Conservation (phyloP, 257 asterid species). For the Schizonepeta tenuifolia region DNA sequence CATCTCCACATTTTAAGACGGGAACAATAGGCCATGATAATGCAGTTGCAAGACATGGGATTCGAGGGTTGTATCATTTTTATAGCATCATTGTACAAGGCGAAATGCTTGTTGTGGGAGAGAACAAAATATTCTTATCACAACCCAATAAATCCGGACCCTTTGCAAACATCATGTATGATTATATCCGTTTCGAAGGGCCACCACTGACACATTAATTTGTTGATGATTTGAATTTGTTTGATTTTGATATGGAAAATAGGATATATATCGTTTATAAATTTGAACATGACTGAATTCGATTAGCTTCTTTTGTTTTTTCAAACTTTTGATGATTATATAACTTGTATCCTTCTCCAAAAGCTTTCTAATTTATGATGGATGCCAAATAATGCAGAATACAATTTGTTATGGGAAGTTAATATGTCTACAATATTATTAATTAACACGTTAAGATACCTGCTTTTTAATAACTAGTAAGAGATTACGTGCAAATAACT, state of each 20-base stretch:
- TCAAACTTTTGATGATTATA: no score
- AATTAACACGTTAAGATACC: no score
- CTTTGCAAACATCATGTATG: slow-evolving; percentile 57
- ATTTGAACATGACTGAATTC: background rate
- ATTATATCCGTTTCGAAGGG: slow-evolving; percentile 38
- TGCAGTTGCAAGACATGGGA: slow-evolving; percentile 66
- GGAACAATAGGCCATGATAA: slow-evolving; percentile 58
- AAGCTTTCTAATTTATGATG: no score
- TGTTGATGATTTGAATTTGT: background rate
- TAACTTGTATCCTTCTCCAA: no score
- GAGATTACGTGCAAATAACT: no score
- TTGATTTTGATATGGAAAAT: background rate
- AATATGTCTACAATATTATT: no score
- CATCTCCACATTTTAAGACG: slow-evolving; percentile 44
- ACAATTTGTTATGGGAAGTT: no score
- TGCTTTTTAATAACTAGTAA: no score
- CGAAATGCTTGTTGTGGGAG: slow-evolving; percentile 38
- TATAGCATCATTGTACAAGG: slow-evolving; percentile 40
- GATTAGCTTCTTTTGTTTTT: no score
- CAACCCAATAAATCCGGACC: slow-evolving; percentile 36
- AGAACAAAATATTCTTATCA: slow-evolving; percentile 47
- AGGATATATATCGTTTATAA: background rate
- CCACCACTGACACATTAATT: background rate
- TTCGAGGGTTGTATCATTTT: slow-evolving; percentile 49
- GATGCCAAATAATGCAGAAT: no score